Percentiles rank a stretch among this genome's conserved stretches.
These are phyloP conservation scores for Phytopythium ostracodes DNA, from an alignment of 352 stramenopile species.

Conservation along the genomic window DNA sequence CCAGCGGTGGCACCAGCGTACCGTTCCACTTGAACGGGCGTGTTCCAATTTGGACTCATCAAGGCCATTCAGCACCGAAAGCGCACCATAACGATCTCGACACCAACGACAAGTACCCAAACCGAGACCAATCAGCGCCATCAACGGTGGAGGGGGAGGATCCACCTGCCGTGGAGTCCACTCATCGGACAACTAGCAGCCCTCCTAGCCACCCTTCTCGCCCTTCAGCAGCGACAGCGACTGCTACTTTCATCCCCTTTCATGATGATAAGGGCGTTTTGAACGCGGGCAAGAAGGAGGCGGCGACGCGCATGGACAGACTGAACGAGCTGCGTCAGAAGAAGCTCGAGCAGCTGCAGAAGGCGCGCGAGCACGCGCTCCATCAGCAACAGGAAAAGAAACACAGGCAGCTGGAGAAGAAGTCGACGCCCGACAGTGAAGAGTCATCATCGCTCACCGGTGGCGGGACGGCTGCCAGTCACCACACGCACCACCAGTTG, in stretches of 20 bases:
- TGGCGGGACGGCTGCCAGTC: not conserved
- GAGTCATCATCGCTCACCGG: not conserved
- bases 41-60: slow-evolving; percentile 33
- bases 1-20: not conserved
- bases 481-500: not conserved
- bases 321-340: slow-evolving; percentile 48
- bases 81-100: not conserved
- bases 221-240: not conserved
- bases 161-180: not conserved
- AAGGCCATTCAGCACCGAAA: not conserved
- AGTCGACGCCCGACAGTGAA: not conserved
- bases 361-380: slow-evolving; percentile 28
- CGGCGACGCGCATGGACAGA: slow-evolving; percentile 16
- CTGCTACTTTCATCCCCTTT: slow-evolving; percentile 8
- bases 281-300: not conserved
- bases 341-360: slow-evolving; percentile 64
- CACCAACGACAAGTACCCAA: too few species aligned
- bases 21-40: slow-evolving; percentile 24
- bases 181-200: not conserved
- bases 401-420: slow-evolving; percentile 13
- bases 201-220: not conserved
- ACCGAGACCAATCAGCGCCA: not conserved
- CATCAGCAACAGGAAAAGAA: slow-evolving; percentile 29
- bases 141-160: not conserved
- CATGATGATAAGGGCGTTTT: slow-evolving; percentile 5